These are phyloP conservation scores for Dissophora globulifera DNA, from an alignment of 192 early-diverging fungal genomes.

Conservation along the genomic window DNA sequence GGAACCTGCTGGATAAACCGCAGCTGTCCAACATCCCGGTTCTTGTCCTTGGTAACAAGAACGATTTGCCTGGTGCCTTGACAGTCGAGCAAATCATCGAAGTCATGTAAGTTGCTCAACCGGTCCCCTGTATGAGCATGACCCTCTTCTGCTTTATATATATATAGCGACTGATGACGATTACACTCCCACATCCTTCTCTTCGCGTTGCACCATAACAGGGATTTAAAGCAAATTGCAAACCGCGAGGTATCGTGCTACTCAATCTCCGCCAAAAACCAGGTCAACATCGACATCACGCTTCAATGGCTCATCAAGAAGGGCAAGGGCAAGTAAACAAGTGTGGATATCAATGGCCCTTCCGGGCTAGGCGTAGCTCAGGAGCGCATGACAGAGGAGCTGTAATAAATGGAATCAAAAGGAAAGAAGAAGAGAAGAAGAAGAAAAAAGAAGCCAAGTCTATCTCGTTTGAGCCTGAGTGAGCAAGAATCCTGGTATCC, in stretches of 20 bases:
- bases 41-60: slow-evolving; percentile 99
- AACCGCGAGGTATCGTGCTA: slow-evolving; percentile 98
- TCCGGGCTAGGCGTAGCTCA: no score
- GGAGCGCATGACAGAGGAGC: no score
- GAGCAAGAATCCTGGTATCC: no score
- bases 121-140: no score
- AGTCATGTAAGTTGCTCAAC: slow-evolving; percentile 79
- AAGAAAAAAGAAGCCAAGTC: neutral
- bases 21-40: slow-evolving; percentile 94
- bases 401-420: no score
- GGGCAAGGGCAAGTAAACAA: slow-evolving; percentile 64
- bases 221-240: slow-evolving; percentile 87
- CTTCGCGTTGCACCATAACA: no score
- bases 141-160: no score
- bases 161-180: no score
- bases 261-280: slow-evolving; percentile 97
- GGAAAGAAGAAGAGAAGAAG: neutral
- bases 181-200: no score
- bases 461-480: no score
- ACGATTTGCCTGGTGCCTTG: slow-evolving; percentile 91
- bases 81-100: slow-evolving; percentile 92
- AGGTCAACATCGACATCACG: slow-evolving; percentile 97
- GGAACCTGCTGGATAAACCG: slow-evolving; percentile 92
- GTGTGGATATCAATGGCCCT: no score
- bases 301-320: slow-evolving; percentile 97